Base-by-base conservation (phyloP, 225 moss, liverwort and hornwort genomes). In the Bryum argenteum region DNA sequence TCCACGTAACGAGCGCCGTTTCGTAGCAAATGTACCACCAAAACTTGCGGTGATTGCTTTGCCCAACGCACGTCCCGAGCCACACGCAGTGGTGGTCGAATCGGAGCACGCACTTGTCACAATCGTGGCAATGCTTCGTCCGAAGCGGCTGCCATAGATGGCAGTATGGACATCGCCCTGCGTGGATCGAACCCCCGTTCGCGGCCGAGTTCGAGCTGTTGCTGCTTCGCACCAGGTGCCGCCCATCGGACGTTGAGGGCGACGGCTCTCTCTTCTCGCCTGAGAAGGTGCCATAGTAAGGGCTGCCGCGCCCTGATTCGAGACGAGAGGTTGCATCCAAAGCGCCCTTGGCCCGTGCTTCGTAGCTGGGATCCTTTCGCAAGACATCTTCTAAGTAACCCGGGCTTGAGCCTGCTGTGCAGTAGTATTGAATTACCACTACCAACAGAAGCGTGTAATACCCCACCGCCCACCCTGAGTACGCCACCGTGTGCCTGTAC, bases 81-180 rank as follows among this genome's bases (percentile, higher is more conserved):
- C 98, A 98, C n/a, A 94, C 83, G 75, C 98, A 98, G 64, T 98
- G 98, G 51, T 98, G 98, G 74, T 98, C 98, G 64, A 94, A 98
- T 11, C 94, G 91, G 38, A 98, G 62, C 28, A 98, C 98, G 76
- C 98, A 98, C 74, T 92, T 98, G 81, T 98, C 89, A 68, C 98
- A 98, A 59, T 98, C 98, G 76, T 98, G 92, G 44, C 98, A 98
- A 69, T 98, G 98, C 74, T 94, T 98, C 5, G 89, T 82, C 33
- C 98, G 84, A 75, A 91, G 65, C 19, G 98, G 94, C 82, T 98
- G 92, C 84, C 82, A 81, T 28, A 80, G 38, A 8, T 74, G 79
- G 71, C 98, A 98, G 38, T 91, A 89, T 1, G 67, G 53, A 69
- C 98, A 94, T 17, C 78, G 76, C 71, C 80, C 79, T 3, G 50